Percentiles rank a stretch among this genome's conserved stretches.
Evolutionary conservation across 2,329 filamentous ascomycete genomes (phyloP).

Genomic region (Aureobasidium pullulans): DNA sequence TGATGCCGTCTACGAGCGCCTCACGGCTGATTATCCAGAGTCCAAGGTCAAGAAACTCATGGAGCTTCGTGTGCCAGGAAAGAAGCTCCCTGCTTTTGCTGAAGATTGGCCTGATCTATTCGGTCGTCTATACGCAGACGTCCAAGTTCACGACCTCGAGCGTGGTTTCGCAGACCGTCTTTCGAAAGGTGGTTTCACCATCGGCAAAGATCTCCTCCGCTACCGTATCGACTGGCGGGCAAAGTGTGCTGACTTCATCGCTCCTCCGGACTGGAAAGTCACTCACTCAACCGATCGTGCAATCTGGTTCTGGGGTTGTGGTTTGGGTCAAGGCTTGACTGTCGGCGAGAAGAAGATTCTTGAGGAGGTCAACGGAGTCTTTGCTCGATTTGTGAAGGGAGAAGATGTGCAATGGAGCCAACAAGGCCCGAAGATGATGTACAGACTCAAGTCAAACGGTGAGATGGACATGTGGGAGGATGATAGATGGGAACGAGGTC

Average conservation of each 20-base stretch:
- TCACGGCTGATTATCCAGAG: constrained; percentile 47
- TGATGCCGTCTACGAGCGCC: constrained; percentile 36
- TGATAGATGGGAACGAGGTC: constrained; percentile 38
- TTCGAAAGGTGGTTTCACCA: constrained; percentile 30
- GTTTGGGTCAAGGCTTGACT: constrained; percentile 30
- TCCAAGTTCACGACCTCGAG: constrained; percentile 48
- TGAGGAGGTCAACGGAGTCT: constrained; percentile 30
- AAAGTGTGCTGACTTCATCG: constrained; percentile 35
- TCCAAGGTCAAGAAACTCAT: constrained; percentile 38
- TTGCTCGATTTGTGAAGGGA: constrained; percentile 35
- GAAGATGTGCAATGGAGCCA: constrained; percentile 35
- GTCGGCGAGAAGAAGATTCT: constrained; percentile 39
- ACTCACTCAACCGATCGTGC: constrained; percentile 48
- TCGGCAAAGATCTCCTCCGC: constrained; percentile 40
- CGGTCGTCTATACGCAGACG: constrained; percentile 48
- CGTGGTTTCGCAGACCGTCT: constrained; percentile 45
- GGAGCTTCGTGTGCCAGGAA: constrained; percentile 14
- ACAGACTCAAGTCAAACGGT: constrained; percentile 41
- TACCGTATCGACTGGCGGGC: constrained; percentile 51
- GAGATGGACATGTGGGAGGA: constrained; percentile 41
- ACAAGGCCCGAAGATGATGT: constrained; percentile 30
- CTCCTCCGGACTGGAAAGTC: constrained; percentile 44
- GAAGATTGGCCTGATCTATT: constrained; percentile 46
- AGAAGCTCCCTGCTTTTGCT: constrained; percentile 32
- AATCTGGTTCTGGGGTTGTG: constrained; percentile 52